phyloP scores from a whole-genome alignment of 2,329 filamentous ascomycete species.

The Helminthosporium solani region DNA sequence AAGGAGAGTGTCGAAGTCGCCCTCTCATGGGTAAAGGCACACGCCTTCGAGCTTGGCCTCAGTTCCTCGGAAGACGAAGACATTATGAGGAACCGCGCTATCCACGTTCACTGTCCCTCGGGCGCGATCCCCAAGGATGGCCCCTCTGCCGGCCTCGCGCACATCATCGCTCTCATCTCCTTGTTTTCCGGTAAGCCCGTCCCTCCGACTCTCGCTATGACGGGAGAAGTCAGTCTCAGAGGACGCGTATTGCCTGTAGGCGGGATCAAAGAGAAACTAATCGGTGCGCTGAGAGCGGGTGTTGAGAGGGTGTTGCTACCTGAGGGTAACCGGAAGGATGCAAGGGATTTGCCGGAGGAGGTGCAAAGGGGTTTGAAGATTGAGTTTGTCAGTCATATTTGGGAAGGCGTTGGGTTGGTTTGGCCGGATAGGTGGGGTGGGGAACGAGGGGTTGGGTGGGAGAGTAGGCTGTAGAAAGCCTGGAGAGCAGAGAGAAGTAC shows the following conservation, averaged over 20 bases:
- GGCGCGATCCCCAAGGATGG: constrained; percentile 96
- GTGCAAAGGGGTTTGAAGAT: constrained; percentile 86
- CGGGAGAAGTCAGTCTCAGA: constrained; percentile 74
- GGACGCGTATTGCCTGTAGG: constrained; percentile 92
- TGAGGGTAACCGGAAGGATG: constrained; percentile 86
- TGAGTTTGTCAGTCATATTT: constrained; percentile 88
- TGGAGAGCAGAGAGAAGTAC: neutral
- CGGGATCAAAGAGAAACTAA: constrained; percentile 98
- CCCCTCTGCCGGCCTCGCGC: constrained; percentile 79
- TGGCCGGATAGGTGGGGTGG: constrained; percentile 81
- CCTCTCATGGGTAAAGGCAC: constrained; percentile 93
- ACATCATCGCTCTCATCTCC: constrained; percentile 89
- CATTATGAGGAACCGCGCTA: constrained; percentile 91
- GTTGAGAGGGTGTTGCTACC: constrained; percentile 93
- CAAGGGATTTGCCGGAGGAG: constrained; percentile 85
- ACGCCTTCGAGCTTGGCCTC: constrained; percentile 86
- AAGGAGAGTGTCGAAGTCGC: constrained; percentile 98
- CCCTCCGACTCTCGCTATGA: constrained; percentile 94
- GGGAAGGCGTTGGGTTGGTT: constrained; percentile 86
- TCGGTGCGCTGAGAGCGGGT: constrained; percentile 87
- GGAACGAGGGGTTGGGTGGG: constrained; percentile 61
- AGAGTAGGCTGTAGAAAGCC: constrained; percentile 68
- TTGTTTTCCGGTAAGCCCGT: constrained; percentile 84
- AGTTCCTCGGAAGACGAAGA: constrained; percentile 79
- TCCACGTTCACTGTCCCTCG: constrained; percentile 94